Evolutionary conservation across 768 basidiomycete genomes (phyloP).

Genomic region (Psilocybe azurescens): DNA sequence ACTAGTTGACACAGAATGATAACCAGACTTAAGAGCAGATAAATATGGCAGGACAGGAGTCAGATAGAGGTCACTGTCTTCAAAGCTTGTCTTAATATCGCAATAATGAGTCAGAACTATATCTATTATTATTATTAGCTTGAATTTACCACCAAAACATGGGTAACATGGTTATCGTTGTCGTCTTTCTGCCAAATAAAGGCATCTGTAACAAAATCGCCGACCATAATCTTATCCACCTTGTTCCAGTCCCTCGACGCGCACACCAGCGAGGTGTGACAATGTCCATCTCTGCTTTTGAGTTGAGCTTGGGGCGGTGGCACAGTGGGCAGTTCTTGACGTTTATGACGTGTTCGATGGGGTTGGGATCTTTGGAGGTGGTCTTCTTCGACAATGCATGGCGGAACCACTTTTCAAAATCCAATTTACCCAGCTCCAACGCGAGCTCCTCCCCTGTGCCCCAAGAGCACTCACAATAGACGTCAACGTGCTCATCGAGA

Average conservation of each 20-base stretch:
- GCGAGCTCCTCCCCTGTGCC: neutral
- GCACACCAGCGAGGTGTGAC: slow-evolving; percentile 97
- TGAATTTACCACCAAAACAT: too few relatives aligned
- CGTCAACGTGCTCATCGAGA: slow-evolving; percentile 25
- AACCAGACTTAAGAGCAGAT: too few relatives aligned
- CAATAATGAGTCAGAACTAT: too few relatives aligned
- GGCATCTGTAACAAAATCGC: slow-evolving; percentile 95
- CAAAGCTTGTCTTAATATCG: too few relatives aligned
- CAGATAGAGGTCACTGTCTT: too few relatives aligned
- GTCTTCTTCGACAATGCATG: slow-evolving; percentile 17
- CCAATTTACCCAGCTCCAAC: slow-evolving; percentile 30
- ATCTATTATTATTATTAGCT: too few relatives aligned
- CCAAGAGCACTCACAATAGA: too few relatives aligned
- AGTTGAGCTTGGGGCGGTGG: slow-evolving; percentile 83
- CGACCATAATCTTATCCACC: slow-evolving; percentile 88
- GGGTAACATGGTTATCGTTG: too few relatives aligned
- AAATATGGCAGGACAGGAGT: too few relatives aligned
- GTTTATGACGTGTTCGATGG: slow-evolving; percentile 89
- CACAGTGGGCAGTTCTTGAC: slow-evolving; percentile 94
- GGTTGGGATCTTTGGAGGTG: slow-evolving; percentile 3
- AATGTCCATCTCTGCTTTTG: slow-evolving; percentile 92
- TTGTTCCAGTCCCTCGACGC: slow-evolving; percentile 92
- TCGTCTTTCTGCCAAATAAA: too few relatives aligned
- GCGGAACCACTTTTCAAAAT: slow-evolving; percentile 46
- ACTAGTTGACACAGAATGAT: too few relatives aligned